A percentile compares a stretch with the other conserved stretches of the same genome.
Evolutionary conservation across 2,329 filamentous ascomycete species (phyloP).

Genomic region (Verticillium tricorpus): DNA sequence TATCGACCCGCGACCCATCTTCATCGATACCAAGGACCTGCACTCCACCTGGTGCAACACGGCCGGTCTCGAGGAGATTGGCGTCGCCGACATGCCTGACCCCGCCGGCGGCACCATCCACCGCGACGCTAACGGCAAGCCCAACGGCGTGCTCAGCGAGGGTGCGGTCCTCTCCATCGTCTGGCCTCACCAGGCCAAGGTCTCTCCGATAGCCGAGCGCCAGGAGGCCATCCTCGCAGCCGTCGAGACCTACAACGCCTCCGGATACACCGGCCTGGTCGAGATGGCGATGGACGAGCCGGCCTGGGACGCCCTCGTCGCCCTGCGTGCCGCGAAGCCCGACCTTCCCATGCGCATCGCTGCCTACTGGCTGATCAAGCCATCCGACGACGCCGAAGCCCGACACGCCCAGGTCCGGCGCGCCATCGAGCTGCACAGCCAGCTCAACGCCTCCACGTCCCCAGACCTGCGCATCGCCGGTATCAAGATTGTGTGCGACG

Average conservation of each 20-base stretch:
- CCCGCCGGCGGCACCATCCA: slow-evolving; percentile 49
- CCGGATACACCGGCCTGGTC: slow-evolving; percentile 50
- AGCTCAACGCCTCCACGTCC: slow-evolving; percentile 27
- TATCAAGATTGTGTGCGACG: slow-evolving; percentile 56
- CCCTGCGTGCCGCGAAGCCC: slow-evolving; percentile 33
- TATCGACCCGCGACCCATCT: slow-evolving; percentile 49
- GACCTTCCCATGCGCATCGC: slow-evolving; percentile 40
- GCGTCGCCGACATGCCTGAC: slow-evolving; percentile 37
- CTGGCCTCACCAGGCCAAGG: slow-evolving; percentile 48
- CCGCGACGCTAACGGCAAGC: slow-evolving; percentile 40
- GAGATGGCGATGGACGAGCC: slow-evolving; percentile 61
- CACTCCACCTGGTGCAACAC: slow-evolving; percentile 54
- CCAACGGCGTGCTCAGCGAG: slow-evolving; percentile 47
- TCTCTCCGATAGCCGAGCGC: slow-evolving; percentile 42
- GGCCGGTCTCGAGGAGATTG: slow-evolving; percentile 44
- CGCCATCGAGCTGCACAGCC: slow-evolving; percentile 37
- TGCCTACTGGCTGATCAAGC: slow-evolving; percentile 54
- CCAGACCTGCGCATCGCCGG: slow-evolving; percentile 41
- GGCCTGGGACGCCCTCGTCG: slow-evolving; percentile 46
- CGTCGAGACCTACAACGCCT: slow-evolving; percentile 43
- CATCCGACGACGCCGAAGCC: slow-evolving; percentile 33
- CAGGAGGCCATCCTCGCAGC: slow-evolving; percentile 43
- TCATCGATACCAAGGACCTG: slow-evolving; percentile 52
- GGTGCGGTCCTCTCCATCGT: slow-evolving; percentile 47
- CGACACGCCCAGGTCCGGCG: slow-evolving; percentile 44